Evolutionary conservation across 225 moss, liverwort and hornwort species (phyloP).

Genomic region (Bryoerythrophyllum caledonicum): DNA sequence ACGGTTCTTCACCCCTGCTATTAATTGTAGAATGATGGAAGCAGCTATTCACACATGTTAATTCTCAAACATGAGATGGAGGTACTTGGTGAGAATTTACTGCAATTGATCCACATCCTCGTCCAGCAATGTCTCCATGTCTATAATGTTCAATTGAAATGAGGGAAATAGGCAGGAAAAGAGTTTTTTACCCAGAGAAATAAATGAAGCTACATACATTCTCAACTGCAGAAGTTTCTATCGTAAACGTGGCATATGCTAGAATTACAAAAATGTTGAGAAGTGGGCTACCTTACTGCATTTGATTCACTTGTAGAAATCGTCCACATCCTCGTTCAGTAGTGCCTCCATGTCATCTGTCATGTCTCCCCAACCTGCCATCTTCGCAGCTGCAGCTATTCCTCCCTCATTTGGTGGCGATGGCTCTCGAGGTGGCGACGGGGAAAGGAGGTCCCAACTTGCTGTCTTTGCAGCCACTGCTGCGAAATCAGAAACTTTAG

Average conservation of each 20-base stretch:
- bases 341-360: conserved; percentile 55
- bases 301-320: conserved; percentile 37
- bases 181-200: too few relatives aligned
- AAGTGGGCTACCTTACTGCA: not conserved
- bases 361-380: conserved; percentile 52
- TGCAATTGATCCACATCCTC: too few relatives aligned
- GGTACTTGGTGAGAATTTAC: too few relatives aligned
- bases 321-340: conserved; percentile 46
- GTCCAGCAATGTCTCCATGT: too few relatives aligned
- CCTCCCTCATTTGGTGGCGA: conserved; percentile 26
- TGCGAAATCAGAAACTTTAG: not conserved
- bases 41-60: too few relatives aligned
- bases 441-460: conserved; percentile 27
- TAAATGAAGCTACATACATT: too few relatives aligned
- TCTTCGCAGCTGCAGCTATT: conserved; percentile 38
- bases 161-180: too few relatives aligned
- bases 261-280: not conserved
- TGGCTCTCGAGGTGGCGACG: conserved; percentile 27
- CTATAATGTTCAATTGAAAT: too few relatives aligned
- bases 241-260: too few relatives aligned
- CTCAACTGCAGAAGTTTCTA: too few relatives aligned
- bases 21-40: not conserved
- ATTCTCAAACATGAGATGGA: too few relatives aligned
- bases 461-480: conserved; percentile 1
- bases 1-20: not conserved